phyloP scores from a whole-genome alignment of 768 basidiomycete species.

The Gymnopilus junonius region DNA sequence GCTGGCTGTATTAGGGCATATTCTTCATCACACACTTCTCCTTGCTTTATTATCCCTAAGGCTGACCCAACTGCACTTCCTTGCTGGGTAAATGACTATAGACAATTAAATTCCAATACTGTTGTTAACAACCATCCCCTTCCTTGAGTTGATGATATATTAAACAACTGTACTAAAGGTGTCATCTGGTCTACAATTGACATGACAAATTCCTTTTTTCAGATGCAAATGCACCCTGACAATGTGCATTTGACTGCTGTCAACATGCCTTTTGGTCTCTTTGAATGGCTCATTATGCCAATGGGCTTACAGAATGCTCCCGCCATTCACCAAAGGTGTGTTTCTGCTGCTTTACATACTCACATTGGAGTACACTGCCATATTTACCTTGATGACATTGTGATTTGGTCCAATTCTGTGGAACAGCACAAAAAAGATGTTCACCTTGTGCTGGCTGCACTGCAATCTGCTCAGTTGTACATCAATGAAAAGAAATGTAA shows the following conservation, averaged over 20 bases:
- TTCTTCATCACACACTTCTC: conserved; percentile 30
- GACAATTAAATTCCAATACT: too few species aligned
- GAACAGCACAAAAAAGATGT: conserved; percentile 9
- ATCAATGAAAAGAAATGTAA: conserved; percentile 17
- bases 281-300: too few species aligned
- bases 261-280: too few species aligned
- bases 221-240: conserved; percentile 22
- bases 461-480: not conserved
- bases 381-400: conserved; percentile 29
- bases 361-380: conserved; percentile 24
- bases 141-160: too few species aligned
- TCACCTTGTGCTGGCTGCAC: not conserved
- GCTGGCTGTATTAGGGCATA: conserved; percentile 35
- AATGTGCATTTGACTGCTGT: too few species aligned
- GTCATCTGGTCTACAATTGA: too few species aligned
- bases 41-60: conserved; percentile 41
- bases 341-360: conserved; percentile 21
- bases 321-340: too few species aligned
- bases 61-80: conserved; percentile 28
- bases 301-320: too few species aligned
- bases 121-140: too few species aligned
- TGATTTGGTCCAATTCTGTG: conserved; percentile 21
- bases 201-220: conserved; percentile 28
- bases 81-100: conserved; percentile 35
- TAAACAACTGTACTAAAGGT: too few species aligned